These are phyloP conservation scores for Fennellomyces sp. DNA, from an alignment of 371 early-diverging fungal genomes.

Conservation along the genomic window DNA sequence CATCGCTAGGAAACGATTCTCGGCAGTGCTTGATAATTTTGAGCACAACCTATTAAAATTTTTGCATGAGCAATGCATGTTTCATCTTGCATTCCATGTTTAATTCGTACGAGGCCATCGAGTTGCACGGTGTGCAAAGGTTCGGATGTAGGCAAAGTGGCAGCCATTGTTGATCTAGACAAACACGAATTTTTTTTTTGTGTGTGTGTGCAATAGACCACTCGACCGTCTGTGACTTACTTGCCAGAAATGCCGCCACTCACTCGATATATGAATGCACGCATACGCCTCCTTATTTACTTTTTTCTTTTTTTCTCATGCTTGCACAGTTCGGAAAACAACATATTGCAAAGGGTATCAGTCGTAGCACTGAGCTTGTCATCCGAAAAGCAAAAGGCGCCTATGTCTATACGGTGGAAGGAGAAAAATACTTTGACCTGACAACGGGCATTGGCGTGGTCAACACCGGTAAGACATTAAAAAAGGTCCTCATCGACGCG, in stretches of 20 bases:
- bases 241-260: too few relatives aligned
- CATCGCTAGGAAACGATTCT: slow-evolving; percentile 77
- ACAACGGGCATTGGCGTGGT: slow-evolving; percentile 59
- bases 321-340: slow-evolving; percentile 47
- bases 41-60: slow-evolving; percentile 69
- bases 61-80: not conserved
- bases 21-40: slow-evolving; percentile 97
- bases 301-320: not conserved
- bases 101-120: slow-evolving; percentile 57
- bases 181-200: slow-evolving; percentile 12
- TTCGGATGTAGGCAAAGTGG: slow-evolving; percentile 28
- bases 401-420: slow-evolving; percentile 50
- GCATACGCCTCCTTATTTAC: slow-evolving; percentile 1
- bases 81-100: not conserved
- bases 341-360: slow-evolving; percentile 51
- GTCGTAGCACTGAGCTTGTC: slow-evolving; percentile 51
- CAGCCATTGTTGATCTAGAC: slow-evolving; percentile 16
- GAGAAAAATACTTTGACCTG: slow-evolving; percentile 57
- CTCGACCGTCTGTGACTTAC: not conserved
- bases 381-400: slow-evolving; percentile 50
- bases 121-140: slow-evolving; percentile 53
- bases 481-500: not conserved
- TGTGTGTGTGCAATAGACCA: not conserved
- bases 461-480: slow-evolving; percentile 45
- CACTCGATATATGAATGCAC: too few relatives aligned